These are phyloP conservation scores for Wickerhamomyces silvicola DNA, from an alignment of 805 yeast species.

Conservation along the genomic window DNA sequence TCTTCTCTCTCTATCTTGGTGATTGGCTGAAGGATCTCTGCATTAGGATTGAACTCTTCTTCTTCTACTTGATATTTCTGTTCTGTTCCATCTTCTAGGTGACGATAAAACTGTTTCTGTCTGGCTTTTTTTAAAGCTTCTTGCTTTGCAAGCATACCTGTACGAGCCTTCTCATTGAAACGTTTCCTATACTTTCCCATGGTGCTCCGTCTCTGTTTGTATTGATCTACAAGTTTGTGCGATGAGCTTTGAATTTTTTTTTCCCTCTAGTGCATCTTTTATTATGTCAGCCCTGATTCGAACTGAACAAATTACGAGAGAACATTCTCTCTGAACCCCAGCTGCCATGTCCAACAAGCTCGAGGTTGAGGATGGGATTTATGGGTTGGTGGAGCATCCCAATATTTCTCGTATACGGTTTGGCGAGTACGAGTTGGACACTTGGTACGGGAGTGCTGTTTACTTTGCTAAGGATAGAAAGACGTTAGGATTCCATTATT, in stretches of 20 bases:
- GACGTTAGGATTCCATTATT: slow-evolving; percentile 37
- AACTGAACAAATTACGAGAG: too few species aligned
- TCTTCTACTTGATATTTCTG: slow-evolving; percentile 15
- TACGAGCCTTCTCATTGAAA: slow-evolving; percentile 78
- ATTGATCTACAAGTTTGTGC: too few species aligned
- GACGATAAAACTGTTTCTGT: slow-evolving; percentile 59
- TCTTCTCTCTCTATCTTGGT: slow-evolving; percentile 55
- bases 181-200: slow-evolving; percentile 83
- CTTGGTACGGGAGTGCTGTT: slow-evolving; percentile 89
- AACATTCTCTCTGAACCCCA: too few species aligned
- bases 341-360: slow-evolving; percentile 16
- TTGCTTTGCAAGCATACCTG: slow-evolving; percentile 79
- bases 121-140: slow-evolving; percentile 60
- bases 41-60: slow-evolving; percentile 42
- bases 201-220: background rate
- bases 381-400: slow-evolving; percentile 55
- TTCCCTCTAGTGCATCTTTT: background rate
- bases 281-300: too few species aligned
- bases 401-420: slow-evolving; percentile 62
- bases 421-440: slow-evolving; percentile 61
- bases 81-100: slow-evolving; percentile 34
- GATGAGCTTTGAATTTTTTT: slow-evolving; percentile 12
- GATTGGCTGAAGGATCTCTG: slow-evolving; percentile 56
- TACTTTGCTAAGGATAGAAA: slow-evolving; percentile 51
- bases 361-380: slow-evolving; percentile 35